phyloP scores from a whole-genome alignment of 345 rosid species.

The Clarkia xantiana region DNA sequence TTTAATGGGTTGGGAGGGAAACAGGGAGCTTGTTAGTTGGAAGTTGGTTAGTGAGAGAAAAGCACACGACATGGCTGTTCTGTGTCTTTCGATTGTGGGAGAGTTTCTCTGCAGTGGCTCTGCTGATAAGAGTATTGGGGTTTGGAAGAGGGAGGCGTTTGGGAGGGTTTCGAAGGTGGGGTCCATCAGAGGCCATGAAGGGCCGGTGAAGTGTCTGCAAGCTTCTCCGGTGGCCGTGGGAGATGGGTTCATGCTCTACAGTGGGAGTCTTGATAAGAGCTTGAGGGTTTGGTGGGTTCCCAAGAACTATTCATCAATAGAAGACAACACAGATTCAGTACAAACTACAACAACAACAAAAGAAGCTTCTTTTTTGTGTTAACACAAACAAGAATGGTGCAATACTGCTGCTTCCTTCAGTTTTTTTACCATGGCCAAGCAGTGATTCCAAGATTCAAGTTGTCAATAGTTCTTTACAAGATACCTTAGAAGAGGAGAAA shows the following conservation, averaged over 20 bases:
- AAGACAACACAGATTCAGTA: neutral
- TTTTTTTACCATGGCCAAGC: no score
- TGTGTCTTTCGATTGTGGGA: slow-evolving; percentile 55
- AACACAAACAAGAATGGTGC: no score
- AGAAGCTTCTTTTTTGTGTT: slow-evolving; percentile 3
- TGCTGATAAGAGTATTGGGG: slow-evolving; percentile 72
- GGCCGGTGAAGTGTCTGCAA: slow-evolving; percentile 87
- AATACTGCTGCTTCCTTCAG: no score
- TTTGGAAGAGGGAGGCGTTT: slow-evolving; percentile 56
- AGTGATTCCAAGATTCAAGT: no score
- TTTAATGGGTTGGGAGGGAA: slow-evolving; percentile 72
- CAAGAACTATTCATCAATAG: slow-evolving; percentile 6
- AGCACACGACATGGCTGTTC: slow-evolving; percentile 64
- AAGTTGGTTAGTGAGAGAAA: slow-evolving; percentile 43
- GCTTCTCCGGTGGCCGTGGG: slow-evolving; percentile 43
- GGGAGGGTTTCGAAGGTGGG: slow-evolving; percentile 39
- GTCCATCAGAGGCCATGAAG: slow-evolving; percentile 58
- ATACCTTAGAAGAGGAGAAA: no score
- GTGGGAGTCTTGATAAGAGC: slow-evolving; percentile 85
- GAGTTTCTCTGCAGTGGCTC: slow-evolving; percentile 70
- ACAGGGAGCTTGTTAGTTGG: slow-evolving; percentile 30
- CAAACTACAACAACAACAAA: neutral
- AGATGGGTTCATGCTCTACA: slow-evolving; percentile 69
- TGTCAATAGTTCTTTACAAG: no score
- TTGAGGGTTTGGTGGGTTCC: slow-evolving; percentile 94